Base-by-base conservation (phyloP, 768 basidiomycete genomes). In the Mycena capillaripes region DNA sequence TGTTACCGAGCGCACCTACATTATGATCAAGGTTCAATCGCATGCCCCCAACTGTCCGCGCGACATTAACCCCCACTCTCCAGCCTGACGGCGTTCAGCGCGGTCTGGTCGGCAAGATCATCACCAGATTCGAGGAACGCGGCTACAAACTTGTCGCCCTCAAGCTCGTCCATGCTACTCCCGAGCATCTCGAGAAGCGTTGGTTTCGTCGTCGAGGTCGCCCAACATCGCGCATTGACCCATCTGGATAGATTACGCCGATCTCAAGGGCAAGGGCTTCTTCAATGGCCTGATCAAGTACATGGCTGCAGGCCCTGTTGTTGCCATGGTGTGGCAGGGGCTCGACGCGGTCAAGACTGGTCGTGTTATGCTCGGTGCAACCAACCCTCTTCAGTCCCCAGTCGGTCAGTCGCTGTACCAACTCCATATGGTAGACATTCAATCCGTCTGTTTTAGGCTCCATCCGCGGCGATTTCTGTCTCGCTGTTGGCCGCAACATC, bases 21-120 rank as follows among this genome's bases (percentile, higher is more conserved):
- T 99, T 89, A 98, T 98, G 97, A 90, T 99, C 93, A 99, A 98
- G 96, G 95, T 92, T 65, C 56, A 79, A 25, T 59, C 32, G 5
- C 48, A n/a, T 62, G 21, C 30, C 40, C 38, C 36, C 12, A 36
- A 59, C 32, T 19, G 40, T 17, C 25, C 46, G n/a, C n/a, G n/a
- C 29, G 53, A 65, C 53, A 40, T 52, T 70, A 63, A 72, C 44
- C 38, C 66, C 44, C 52, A 38, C 55, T 56, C 27, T 72, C 21
- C 79, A 98, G 97, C 98, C 98, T 79, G 98, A 99, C 86, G 98
- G 97, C 83, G 98, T 99, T 87, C 96, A 98, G 86, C 95, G 98
- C 79, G 92, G 89, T 77, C 94, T 98, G 85, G 88, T 97, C 82
- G 97, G 96, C 82, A 93, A 96, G 87, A 98, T 99, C 91, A 95